These are phyloP conservation scores for Phyllosticta paracitricarpa DNA, from an alignment of 2,329 filamentous ascomycete genomes.

Conservation along the genomic window DNA sequence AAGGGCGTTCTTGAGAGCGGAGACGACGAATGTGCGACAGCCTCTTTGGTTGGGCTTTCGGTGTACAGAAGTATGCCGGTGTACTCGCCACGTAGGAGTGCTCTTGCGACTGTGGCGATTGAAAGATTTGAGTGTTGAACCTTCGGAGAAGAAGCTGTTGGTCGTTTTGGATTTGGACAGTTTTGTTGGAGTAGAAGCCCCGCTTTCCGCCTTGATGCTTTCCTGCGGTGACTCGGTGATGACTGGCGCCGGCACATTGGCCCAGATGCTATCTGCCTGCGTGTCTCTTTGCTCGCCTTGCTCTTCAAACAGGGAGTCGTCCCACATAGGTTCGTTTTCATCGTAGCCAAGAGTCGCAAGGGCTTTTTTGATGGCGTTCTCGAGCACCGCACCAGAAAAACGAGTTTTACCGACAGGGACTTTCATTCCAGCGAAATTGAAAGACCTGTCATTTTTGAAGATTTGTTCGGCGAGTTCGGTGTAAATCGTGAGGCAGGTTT, in stretches of 20 bases:
- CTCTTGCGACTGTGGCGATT: neutral
- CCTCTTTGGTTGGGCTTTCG: slow-evolving; percentile 23
- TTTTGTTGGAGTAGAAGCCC: neutral
- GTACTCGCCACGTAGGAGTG: slow-evolving; percentile 24
- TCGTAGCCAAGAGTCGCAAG: slow-evolving; percentile 23
- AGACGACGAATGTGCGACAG: slow-evolving; percentile 30
- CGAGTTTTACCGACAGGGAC: slow-evolving; percentile 26
- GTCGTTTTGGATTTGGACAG: neutral
- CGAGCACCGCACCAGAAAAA: slow-evolving; percentile 28
- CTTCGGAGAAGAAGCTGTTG: neutral
- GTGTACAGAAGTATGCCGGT: slow-evolving; percentile 24
- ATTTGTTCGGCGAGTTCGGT: slow-evolving; percentile 26
- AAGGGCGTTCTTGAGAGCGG: slow-evolving; percentile 28
- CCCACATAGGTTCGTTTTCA: slow-evolving; percentile 31
- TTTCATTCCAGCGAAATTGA: slow-evolving; percentile 26
- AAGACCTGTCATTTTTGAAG: slow-evolving; percentile 28
- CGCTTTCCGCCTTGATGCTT: neutral
- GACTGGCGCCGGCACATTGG: slow-evolving; percentile 16
- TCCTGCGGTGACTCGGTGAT: slow-evolving; percentile 19
- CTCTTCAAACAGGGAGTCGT: slow-evolving; percentile 30
- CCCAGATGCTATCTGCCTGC: slow-evolving; percentile 26
- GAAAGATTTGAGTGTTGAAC: slow-evolving; percentile 11
- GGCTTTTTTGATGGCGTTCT: slow-evolving; percentile 26
- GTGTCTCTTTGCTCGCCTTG: slow-evolving; percentile 16
- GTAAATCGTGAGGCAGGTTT: slow-evolving; percentile 29